Conservation (phyloP, 805 yeast genomes). For the Saccharomycopsis capsularis region DNA sequence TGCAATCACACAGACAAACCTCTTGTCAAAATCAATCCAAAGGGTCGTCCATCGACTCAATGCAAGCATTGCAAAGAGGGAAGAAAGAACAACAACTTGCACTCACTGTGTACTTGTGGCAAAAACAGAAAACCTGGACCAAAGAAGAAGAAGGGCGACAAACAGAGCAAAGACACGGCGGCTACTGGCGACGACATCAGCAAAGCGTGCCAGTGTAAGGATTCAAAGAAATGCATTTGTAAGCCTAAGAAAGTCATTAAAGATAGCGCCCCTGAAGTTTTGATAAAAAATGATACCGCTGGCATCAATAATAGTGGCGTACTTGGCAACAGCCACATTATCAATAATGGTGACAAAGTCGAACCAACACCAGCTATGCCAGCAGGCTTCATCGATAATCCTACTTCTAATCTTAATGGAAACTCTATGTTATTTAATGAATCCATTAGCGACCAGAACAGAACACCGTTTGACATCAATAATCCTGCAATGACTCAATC, state of each 20-base stretch:
- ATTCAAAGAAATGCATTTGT: slow-evolving; percentile 21
- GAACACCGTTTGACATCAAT: neutral
- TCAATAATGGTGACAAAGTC: neutral
- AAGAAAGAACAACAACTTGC: slow-evolving; percentile 59
- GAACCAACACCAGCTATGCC: neutral
- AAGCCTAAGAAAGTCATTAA: slow-evolving; percentile 7
- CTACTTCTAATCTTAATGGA: neutral
- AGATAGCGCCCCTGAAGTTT: neutral
- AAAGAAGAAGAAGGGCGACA: slow-evolving; percentile 18
- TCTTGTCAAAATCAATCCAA: slow-evolving; percentile 87
- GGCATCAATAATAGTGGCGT: too few species aligned
- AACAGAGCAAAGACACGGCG: slow-evolving; percentile 26
- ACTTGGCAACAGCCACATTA: too few species aligned
- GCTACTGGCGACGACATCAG: slow-evolving; percentile 28
- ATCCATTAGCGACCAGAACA: neutral
- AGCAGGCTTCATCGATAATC: neutral
- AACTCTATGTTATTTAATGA: neutral
- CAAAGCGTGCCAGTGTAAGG: slow-evolving; percentile 32
- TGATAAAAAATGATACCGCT: neutral
- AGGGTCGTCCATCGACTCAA: slow-evolving; percentile 92
- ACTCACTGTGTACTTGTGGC: slow-evolving; percentile 64
- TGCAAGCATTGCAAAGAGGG: slow-evolving; percentile 80
- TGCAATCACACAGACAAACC: slow-evolving; percentile 92
- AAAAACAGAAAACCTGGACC: slow-evolving; percentile 39
- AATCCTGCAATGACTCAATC: slow-evolving; percentile 1